Conservation (phyloP, 805 yeast species). For the Wickerhamomyces pijperi region DNA sequence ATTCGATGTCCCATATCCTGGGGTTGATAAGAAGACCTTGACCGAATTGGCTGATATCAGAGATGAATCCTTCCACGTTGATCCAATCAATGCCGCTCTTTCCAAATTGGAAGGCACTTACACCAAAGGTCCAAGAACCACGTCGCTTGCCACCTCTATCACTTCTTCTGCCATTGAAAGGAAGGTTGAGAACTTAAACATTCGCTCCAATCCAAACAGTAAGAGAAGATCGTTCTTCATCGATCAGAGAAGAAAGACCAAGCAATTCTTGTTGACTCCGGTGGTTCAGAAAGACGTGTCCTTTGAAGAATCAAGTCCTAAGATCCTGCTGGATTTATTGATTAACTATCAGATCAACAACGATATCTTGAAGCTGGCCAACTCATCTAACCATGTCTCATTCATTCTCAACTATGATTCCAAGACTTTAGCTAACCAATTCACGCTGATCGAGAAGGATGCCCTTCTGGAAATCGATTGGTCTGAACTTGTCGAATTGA, state of each 20-base stretch:
- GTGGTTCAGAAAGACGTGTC: conserved; percentile 13
- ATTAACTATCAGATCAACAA: conserved; percentile 13
- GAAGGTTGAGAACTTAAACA: conserved; percentile 12
- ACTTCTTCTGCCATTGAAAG: conserved; percentile 8
- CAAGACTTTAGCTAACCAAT: conserved; percentile 58
- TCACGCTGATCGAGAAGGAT: conserved; percentile 82
- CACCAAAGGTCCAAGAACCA: conserved; percentile 4
- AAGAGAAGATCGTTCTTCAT: conserved; percentile 22
- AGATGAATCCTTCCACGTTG: conserved; percentile 55
- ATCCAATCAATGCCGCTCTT: conserved; percentile 68
- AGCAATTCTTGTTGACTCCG: conserved; percentile 24
- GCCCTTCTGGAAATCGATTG: conserved; percentile 79
- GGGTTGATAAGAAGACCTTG: conserved; percentile 44
- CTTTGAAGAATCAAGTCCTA: conserved; percentile 17
- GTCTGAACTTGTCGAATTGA: conserved; percentile 73
- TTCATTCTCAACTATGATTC: conserved; percentile 71
- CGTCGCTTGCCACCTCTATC: conserved; percentile 1
- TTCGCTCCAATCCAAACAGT: conserved; percentile 7
- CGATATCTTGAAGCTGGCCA: conserved; percentile 12
- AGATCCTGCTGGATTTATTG: conserved; percentile 29
- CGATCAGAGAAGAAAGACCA: conserved; percentile 28
- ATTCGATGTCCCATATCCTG: conserved; percentile 26
- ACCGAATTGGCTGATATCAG: conserved; percentile 78
- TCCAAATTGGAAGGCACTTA: conserved; percentile 67
- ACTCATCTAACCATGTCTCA: conserved; percentile 56